phyloP scores from a whole-genome alignment of 2,329 filamentous ascomycete genomes.

The Pestalotiopsis sp. region DNA sequence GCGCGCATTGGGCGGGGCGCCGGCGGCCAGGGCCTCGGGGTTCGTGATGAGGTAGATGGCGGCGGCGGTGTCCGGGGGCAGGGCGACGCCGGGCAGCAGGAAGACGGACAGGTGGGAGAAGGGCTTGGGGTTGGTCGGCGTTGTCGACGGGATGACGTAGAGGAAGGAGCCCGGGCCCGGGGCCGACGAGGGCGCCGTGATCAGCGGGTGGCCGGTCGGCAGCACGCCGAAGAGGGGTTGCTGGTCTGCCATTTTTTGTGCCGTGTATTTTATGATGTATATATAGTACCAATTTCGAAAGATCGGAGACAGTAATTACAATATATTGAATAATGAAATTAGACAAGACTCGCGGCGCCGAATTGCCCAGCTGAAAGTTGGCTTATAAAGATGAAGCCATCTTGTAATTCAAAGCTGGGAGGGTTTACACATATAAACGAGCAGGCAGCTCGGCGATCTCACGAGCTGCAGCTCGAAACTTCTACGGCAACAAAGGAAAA shows the following conservation, averaged over 20 bases:
- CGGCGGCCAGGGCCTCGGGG: constrained; percentile 36
- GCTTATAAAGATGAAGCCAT: not conserved
- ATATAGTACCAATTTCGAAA: not conserved
- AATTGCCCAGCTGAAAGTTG: not conserved
- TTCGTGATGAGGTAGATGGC: constrained; percentile 79
- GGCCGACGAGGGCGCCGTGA: constrained; percentile 54
- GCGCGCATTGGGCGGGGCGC: constrained; percentile 62
- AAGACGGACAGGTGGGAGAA: constrained; percentile 90
- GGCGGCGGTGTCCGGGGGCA: constrained; percentile 78
- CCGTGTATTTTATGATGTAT: not conserved
- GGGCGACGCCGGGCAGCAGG: constrained; percentile 73
- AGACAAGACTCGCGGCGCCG: not conserved
- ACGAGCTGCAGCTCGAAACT: constrained; percentile 14
- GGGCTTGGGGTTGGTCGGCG: constrained; percentile 35
- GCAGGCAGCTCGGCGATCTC: not conserved
- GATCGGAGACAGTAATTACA: not conserved
- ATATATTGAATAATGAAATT: not conserved
- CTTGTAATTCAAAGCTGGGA: not conserved
- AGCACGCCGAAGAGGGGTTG: constrained; percentile 58
- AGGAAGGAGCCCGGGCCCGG: constrained; percentile 33
- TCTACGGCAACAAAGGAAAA: constrained; percentile 7
- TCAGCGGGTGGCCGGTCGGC: constrained; percentile 59
- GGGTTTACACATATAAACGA: not conserved
- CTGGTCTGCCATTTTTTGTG: constrained; percentile 13
- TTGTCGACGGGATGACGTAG: constrained; percentile 15